Conservation (phyloP, 176 grass and related monocot species). For the Oropetium thomaeum region DNA sequence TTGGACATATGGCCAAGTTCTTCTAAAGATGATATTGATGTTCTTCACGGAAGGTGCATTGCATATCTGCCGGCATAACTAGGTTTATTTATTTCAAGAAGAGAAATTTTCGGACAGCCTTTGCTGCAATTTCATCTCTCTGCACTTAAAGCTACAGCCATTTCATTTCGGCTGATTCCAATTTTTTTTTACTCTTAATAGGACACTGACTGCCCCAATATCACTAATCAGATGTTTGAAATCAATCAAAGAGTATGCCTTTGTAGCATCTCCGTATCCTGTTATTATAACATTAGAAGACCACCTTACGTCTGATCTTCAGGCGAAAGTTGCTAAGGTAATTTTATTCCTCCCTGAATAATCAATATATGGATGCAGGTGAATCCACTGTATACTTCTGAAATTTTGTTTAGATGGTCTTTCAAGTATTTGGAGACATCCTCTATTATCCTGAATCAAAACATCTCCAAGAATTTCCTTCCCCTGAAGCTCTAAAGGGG, state of each 20-base stretch:
- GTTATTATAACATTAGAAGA: constrained; percentile 99
- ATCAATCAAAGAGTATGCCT: constrained; percentile 95
- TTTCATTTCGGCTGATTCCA: constrained; percentile 6
- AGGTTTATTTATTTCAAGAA: background rate
- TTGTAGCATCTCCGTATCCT: constrained; percentile 90
- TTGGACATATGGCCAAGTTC: constrained; percentile 98
- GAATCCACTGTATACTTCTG: constrained; percentile 46
- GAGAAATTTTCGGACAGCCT: background rate
- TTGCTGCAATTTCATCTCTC: constrained; percentile 14
- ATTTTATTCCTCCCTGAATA: constrained; percentile 31
- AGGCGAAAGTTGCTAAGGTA: constrained; percentile 96
- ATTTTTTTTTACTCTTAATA: constrained; percentile 36
- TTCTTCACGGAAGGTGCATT: constrained; percentile 95
- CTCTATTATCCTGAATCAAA: constrained; percentile 84
- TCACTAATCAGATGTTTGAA: constrained; percentile 82
- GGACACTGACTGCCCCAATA: constrained; percentile 92
- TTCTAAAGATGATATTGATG: constrained; percentile 81
- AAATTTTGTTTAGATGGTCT: constrained; percentile 78
- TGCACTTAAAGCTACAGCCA: background rate
- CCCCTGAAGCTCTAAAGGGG: constrained; percentile 73
- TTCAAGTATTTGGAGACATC: constrained; percentile 79
- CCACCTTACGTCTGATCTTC: constrained; percentile 86
- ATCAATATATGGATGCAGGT: constrained; percentile 21
- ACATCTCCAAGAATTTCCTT: constrained; percentile 84
- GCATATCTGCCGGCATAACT: background rate